phyloP scores from a whole-genome alignment of 768 basidiomycete genomes.

The Termitomyces sp. region DNA sequence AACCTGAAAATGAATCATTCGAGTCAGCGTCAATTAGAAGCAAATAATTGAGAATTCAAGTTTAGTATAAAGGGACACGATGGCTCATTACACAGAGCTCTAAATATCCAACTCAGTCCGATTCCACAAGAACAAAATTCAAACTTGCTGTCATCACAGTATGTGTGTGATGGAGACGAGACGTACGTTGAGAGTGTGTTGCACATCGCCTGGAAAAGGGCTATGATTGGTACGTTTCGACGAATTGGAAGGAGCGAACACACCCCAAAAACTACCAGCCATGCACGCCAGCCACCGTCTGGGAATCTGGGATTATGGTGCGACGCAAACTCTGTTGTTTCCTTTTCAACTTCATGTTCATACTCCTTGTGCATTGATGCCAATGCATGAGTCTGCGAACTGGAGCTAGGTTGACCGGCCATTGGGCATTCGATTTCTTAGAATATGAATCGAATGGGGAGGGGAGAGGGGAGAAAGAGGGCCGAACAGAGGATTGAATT shows the following conservation, averaged over 20 bases:
- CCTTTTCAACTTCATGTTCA: not conserved
- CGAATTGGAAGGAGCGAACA: slow-evolving; percentile 9
- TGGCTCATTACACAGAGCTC: not conserved
- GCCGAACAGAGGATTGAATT: not conserved
- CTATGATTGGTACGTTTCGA: not conserved
- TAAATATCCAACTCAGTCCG: not conserved
- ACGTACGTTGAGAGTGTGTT: slow-evolving; percentile 44
- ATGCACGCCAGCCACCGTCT: slow-evolving; percentile 41
- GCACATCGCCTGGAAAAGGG: slow-evolving; percentile 35
- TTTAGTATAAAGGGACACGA: not conserved
- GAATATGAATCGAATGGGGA: not conserved
- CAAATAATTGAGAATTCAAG: not conserved
- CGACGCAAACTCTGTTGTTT: not conserved
- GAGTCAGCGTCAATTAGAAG: not conserved
- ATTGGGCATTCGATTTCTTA: not conserved
- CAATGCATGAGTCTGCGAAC: not conserved
- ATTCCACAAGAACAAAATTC: not conserved
- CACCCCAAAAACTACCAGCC: slow-evolving; percentile 42
- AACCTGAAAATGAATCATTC: slow-evolving; percentile 32
- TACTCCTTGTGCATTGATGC: not conserved
- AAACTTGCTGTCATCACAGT: not conserved
- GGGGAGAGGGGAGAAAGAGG: not conserved
- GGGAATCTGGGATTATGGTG: slow-evolving; percentile 24
- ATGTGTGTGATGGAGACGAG: not conserved
- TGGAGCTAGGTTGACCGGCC: not conserved